A percentile compares a stretch with the other conserved stretches of the same genome.
These are phyloP conservation scores for Zalaria obscura DNA, from an alignment of 2,329 filamentous ascomycete genomes.

Conservation along the genomic window DNA sequence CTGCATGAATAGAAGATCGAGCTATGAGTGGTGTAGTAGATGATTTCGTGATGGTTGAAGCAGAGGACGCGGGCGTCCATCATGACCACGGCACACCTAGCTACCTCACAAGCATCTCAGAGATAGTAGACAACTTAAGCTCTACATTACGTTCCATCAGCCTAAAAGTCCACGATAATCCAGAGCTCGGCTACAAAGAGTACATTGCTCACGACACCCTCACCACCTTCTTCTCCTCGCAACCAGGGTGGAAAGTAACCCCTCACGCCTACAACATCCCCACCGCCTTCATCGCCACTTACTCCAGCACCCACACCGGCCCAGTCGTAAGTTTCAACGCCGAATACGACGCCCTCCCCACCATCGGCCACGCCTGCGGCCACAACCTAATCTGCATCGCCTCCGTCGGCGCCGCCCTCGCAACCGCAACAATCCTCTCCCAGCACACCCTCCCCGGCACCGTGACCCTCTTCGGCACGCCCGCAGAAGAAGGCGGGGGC, in stretches of 20 bases:
- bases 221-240: conserved; percentile 30
- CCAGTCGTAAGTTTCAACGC: conserved; percentile 32
- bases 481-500: conserved; percentile 28
- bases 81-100: not conserved
- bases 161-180: conserved; percentile 38
- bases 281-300: conserved; percentile 40
- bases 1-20: no score
- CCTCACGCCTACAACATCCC: conserved; percentile 36
- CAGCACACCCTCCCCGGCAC: conserved; percentile 18
- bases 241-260: conserved; percentile 34
- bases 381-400: conserved; percentile 31
- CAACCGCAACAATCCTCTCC: conserved; percentile 18
- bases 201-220: conserved; percentile 36
- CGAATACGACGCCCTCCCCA: conserved; percentile 23
- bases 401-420: conserved; percentile 24
- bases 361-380: conserved; percentile 30
- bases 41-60: not conserved
- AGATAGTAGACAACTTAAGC: conserved; percentile 26
- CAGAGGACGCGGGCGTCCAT: not conserved
- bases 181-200: conserved; percentile 35
- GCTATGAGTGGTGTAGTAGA: not conserved
- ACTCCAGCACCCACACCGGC: conserved; percentile 26
- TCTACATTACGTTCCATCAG: conserved; percentile 30
- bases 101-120: conserved; percentile 16
- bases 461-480: conserved; percentile 28